These are phyloP conservation scores for Citrus unshiu DNA, from an alignment of 345 rosid species.

Conservation along the genomic window DNA sequence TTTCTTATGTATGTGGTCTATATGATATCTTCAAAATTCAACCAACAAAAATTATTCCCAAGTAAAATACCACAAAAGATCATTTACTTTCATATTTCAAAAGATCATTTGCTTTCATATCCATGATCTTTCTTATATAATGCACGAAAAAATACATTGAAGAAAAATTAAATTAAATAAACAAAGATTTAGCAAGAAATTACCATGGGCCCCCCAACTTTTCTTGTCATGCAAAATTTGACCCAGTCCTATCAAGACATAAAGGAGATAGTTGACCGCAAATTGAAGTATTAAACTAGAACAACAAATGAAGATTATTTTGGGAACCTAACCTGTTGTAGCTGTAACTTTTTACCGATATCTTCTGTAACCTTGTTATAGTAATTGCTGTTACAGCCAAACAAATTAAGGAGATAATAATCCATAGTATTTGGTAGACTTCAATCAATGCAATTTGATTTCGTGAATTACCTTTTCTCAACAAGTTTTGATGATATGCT, in stretches of 20 bases:
- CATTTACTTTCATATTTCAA: not conserved
- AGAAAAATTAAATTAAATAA: not conserved
- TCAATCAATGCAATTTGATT: slow-evolving; percentile 10
- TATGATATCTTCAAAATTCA: not conserved
- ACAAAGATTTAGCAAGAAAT: not conserved
- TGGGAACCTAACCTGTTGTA: slow-evolving; percentile 48
- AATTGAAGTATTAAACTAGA: not conserved
- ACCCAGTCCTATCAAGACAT: slow-evolving; percentile 53
- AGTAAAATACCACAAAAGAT: not conserved
- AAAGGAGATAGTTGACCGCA: slow-evolving; percentile 6
- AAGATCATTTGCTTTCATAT: not conserved
- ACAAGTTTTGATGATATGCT: slow-evolving; percentile 43
- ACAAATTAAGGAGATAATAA: not conserved
- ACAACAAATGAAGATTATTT: slow-evolving; percentile 5
- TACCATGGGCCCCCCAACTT: slow-evolving; percentile 37
- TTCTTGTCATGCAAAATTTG: slow-evolving; percentile 20
- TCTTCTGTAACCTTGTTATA: slow-evolving; percentile 48
- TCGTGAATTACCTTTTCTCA: slow-evolving; percentile 51
- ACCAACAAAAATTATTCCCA: not conserved
- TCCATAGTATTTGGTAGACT: slow-evolving; percentile 4
- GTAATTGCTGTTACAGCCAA: slow-evolving; percentile 40
- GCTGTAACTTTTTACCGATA: slow-evolving; percentile 40
- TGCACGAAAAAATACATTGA: not conserved
- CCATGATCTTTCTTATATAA: not conserved
- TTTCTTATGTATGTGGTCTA: not conserved